Conservation (phyloP, 2,329 filamentous ascomycete genomes). For the Didymella pomorum region DNA sequence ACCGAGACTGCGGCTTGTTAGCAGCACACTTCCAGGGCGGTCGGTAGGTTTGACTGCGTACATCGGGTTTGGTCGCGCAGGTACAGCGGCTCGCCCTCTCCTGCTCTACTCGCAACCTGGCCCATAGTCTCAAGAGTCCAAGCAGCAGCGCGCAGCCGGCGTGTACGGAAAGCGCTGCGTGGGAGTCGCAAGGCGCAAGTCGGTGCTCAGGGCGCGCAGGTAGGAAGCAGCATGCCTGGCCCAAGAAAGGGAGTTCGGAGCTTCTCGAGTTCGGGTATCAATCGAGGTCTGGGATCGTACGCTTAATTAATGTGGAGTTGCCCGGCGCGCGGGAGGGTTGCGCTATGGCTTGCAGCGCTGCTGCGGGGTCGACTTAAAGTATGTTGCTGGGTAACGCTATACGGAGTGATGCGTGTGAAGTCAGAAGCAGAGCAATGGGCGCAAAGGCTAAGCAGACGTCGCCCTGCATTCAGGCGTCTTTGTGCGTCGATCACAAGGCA, state of each 20-base stretch:
- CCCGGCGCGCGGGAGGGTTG: constrained; percentile 28
- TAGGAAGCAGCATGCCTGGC: constrained; percentile 42
- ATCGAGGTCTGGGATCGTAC: constrained; percentile 27
- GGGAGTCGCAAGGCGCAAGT: constrained; percentile 31
- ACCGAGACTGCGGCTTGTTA: constrained; percentile 74
- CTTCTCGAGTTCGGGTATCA: constrained; percentile 22
- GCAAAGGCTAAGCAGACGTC: not conserved
- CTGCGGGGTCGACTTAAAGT: constrained; percentile 22
- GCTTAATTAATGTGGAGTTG: constrained; percentile 45
- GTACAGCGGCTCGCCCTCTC: constrained; percentile 78
- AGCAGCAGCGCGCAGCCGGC: constrained; percentile 22
- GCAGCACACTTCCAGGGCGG: constrained; percentile 19
- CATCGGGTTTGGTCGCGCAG: constrained; percentile 91
- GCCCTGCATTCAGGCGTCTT: constrained; percentile 10
- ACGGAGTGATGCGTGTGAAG: constrained; percentile 5
- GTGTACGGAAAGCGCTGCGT: constrained; percentile 26
- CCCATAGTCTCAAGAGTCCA: constrained; percentile 69
- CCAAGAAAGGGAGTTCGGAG: constrained; percentile 20
- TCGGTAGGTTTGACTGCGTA: constrained; percentile 57
- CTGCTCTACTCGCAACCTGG: constrained; percentile 86
- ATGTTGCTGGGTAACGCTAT: constrained; percentile 20
- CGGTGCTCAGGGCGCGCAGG: constrained; percentile 33
- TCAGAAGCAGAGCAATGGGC: not conserved
- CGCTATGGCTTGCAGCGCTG: constrained; percentile 30
- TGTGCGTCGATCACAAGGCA: constrained; percentile 21